Evolutionary conservation across 1,284 basidiomycete species (phyloP).

Genomic region (Fomitopsis palustris): DNA sequence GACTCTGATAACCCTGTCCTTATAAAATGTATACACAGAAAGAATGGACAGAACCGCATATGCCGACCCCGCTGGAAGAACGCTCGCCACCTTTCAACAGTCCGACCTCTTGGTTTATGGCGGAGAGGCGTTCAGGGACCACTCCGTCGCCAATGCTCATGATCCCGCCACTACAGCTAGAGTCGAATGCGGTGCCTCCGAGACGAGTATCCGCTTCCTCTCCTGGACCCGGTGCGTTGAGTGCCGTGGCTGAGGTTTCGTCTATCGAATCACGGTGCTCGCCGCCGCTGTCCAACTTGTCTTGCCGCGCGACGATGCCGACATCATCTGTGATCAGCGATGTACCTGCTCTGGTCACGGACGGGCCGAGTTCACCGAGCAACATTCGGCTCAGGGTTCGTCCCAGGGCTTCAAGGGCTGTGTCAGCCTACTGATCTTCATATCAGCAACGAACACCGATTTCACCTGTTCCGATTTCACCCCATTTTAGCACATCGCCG

Average conservation of each 20-base stretch:
- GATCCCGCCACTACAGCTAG: not conserved
- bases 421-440: not conserved
- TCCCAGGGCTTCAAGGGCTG: not conserved
- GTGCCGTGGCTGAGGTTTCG: not conserved
- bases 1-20: too few relatives aligned
- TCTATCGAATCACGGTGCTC: not conserved
- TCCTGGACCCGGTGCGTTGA: not conserved
- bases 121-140: not conserved
- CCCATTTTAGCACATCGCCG: not conserved
- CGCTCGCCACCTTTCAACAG: not conserved
- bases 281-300: not conserved
- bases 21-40: too few relatives aligned
- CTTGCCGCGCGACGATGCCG: not conserved
- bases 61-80: not conserved
- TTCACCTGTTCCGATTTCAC: not conserved
- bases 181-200: not conserved
- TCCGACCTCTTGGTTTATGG: not conserved
- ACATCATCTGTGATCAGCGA: not conserved
- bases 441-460: not conserved
- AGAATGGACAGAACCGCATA: too few relatives aligned
- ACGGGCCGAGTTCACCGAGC: not conserved
- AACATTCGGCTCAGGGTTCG: too few relatives aligned
- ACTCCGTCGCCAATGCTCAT: not conserved
- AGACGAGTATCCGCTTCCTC: not conserved
- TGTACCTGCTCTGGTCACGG: not conserved